Conservation (phyloP, 2,329 filamentous ascomycete genomes). For the Passalora sequoiae region DNA sequence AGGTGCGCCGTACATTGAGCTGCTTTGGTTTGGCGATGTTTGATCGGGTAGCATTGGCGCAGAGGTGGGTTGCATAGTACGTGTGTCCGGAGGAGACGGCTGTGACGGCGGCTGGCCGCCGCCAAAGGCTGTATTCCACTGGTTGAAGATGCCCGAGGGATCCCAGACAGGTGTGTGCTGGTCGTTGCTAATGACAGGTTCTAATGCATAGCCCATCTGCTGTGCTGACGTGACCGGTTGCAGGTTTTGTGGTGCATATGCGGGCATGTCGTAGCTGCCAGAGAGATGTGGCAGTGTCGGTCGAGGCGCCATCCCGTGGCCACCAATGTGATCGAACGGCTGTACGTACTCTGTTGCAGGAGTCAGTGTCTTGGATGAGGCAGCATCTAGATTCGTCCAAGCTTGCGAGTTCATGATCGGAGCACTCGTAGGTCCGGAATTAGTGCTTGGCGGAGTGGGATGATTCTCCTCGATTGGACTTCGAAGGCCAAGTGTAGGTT, state of each 20-base stretch:
- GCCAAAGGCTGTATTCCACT: slow-evolving; percentile 94
- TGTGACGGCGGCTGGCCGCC: slow-evolving; percentile 51
- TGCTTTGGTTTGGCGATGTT: slow-evolving; percentile 26
- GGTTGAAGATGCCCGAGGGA: slow-evolving; percentile 51
- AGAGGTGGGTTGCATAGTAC: slow-evolving; percentile 20
- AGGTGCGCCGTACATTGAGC: slow-evolving; percentile 22
- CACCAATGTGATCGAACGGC: slow-evolving; percentile 20
- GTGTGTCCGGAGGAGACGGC: slow-evolving; percentile 38
- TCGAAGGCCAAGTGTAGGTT: slow-evolving; percentile 63
- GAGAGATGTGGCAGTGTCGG: slow-evolving; percentile 19
- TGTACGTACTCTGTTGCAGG: slow-evolving; percentile 21
- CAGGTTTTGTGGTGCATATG: slow-evolving; percentile 21
- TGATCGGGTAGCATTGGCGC: slow-evolving; percentile 35
- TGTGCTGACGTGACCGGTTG: slow-evolving; percentile 22
- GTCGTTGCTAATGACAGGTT: slow-evolving; percentile 28
- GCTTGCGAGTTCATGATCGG: slow-evolving; percentile 10
- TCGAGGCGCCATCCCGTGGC: slow-evolving; percentile 14
- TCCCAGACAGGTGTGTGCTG: slow-evolving; percentile 31
- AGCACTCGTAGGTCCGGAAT: slow-evolving; percentile 11
- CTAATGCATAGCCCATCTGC: slow-evolving; percentile 23
- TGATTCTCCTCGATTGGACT: slow-evolving; percentile 59
- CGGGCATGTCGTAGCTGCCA: slow-evolving; percentile 19
- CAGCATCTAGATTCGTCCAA: slow-evolving; percentile 22
- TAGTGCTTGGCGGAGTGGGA: slow-evolving; percentile 17
- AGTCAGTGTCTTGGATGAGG: slow-evolving; percentile 23